phyloP scores from a whole-genome alignment of 2,329 filamentous ascomycete genomes.

The Neophaeococcomyces aloes region DNA sequence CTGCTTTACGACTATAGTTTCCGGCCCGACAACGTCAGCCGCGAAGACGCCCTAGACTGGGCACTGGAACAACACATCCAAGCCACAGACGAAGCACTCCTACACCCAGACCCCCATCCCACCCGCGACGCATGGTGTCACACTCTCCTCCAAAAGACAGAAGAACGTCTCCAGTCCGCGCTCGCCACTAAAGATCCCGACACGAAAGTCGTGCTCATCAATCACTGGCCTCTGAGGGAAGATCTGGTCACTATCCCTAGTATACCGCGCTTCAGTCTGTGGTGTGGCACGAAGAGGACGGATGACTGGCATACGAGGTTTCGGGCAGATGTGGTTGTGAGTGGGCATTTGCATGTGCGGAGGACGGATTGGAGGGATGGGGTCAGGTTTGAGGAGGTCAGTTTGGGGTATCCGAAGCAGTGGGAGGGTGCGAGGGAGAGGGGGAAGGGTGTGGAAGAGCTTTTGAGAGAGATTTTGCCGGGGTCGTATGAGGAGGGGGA shows the following conservation, averaged over 20 bases:
- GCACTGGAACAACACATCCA: constrained; percentile 19
- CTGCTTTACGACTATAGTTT: constrained; percentile 53
- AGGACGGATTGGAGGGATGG: constrained; percentile 21
- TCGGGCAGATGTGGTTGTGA: constrained; percentile 21
- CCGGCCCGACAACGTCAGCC: constrained; percentile 38
- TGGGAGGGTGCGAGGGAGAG: constrained; percentile 19
- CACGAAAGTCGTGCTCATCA: constrained; percentile 16
- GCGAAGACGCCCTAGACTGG: constrained; percentile 34
- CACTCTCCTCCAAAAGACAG: constrained; percentile 13
- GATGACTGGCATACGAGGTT: constrained; percentile 20
- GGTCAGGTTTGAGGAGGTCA: constrained; percentile 21
- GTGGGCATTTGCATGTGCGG: constrained; percentile 20
- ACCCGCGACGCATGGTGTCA: constrained; percentile 19
- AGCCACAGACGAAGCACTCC: constrained; percentile 20
- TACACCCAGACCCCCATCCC: constrained; percentile 19
- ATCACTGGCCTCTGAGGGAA: constrained; percentile 22
- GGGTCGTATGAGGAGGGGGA: constrained; percentile 15
- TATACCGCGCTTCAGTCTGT: constrained; percentile 21
- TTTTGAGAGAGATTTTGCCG: constrained; percentile 19
- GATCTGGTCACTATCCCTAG: constrained; percentile 18
- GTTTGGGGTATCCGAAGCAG: constrained; percentile 20
- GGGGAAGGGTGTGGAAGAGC: constrained; percentile 17
- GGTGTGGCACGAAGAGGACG: constrained; percentile 21
- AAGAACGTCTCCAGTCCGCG: constrained; percentile 15
- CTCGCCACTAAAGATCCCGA: constrained; percentile 11